Evolutionary conservation across 345 rosid genomes (phyloP).

Genomic region (Psidium guajava): DNA sequence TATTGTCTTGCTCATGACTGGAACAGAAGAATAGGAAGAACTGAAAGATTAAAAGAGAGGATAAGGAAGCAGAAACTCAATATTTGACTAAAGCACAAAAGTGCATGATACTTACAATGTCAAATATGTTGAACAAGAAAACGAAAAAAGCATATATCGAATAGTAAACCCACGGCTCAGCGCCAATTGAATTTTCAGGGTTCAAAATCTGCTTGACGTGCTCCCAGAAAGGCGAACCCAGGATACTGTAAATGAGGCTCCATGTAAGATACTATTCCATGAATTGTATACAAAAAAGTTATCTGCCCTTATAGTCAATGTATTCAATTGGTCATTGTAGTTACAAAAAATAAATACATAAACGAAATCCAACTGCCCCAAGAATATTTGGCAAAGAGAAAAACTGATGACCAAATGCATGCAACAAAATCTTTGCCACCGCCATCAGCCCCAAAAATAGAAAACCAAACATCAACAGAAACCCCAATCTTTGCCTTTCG

Average conservation of each 20-base stretch:
- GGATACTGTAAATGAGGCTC: slow-evolving; percentile 39
- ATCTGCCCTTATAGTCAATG: not conserved
- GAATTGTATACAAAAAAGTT: not conserved
- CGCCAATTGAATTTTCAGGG: slow-evolving; percentile 78
- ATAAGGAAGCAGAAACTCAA: not conserved
- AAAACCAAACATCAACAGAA: not conserved
- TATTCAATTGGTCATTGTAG: not conserved
- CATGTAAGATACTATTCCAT: slow-evolving; percentile 11
- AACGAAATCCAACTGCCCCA: not conserved
- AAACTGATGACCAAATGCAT: not conserved
- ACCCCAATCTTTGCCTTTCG: not conserved
- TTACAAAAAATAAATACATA: not conserved
- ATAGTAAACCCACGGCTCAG: slow-evolving; percentile 88
- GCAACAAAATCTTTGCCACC: not conserved
- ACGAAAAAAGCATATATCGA: slow-evolving; percentile 81
- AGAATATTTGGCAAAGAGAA: not conserved
- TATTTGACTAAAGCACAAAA: not conserved
- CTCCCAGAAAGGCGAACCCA: slow-evolving; percentile 73
- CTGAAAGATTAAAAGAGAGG: not conserved
- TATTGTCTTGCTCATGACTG: not conserved
- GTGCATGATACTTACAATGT: slow-evolving; percentile 60
- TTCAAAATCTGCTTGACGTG: slow-evolving; percentile 73
- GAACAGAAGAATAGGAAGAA: not conserved
- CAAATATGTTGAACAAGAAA: slow-evolving; percentile 86
- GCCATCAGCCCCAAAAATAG: not conserved